phyloP scores from a whole-genome alignment of 2,329 filamentous ascomycete genomes.

The Parastagonospora nodorum region DNA sequence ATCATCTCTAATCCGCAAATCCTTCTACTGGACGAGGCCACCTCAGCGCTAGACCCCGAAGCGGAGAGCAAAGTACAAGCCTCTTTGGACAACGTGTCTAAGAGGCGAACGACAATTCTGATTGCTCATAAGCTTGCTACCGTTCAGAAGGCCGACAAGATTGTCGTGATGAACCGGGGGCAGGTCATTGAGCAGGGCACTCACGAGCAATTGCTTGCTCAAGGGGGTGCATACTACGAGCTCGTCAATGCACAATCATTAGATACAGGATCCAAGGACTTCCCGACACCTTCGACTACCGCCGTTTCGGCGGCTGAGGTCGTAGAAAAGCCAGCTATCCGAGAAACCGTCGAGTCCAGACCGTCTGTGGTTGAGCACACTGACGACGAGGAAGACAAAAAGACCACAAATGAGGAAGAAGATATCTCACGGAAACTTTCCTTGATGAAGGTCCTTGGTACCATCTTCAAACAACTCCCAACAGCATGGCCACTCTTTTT shows the following conservation, averaged over 20 bases:
- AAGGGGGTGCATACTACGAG: slow-evolving; percentile 75
- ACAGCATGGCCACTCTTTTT: too few species aligned
- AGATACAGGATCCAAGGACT: slow-evolving; percentile 29
- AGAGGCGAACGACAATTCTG: slow-evolving; percentile 90
- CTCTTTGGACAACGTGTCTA: slow-evolving; percentile 82
- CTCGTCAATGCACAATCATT: slow-evolving; percentile 84
- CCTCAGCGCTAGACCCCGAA: slow-evolving; percentile 89
- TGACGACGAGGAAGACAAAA: too few species aligned
- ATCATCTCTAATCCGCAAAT: slow-evolving; percentile 91
- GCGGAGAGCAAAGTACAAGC: slow-evolving; percentile 94
- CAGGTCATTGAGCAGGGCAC: slow-evolving; percentile 91
- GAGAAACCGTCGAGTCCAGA: too few species aligned
- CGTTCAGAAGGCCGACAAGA: slow-evolving; percentile 92
- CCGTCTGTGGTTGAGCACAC: too few species aligned
- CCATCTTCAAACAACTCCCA: too few species aligned
- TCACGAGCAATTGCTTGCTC: slow-evolving; percentile 77
- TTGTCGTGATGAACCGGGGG: slow-evolving; percentile 87
- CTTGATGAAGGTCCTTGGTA: too few species aligned
- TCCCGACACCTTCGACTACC: slow-evolving; percentile 23
- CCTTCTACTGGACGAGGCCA: slow-evolving; percentile 91
- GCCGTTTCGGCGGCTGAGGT: slow-evolving; percentile 23
- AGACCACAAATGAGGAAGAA: too few species aligned
- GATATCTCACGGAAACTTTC: too few species aligned
- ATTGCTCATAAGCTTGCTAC: slow-evolving; percentile 96
- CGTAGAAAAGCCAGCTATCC: too few species aligned